phyloP scores from a whole-genome alignment of 805 yeast genomes.

The Teunomyces tritomae region DNA sequence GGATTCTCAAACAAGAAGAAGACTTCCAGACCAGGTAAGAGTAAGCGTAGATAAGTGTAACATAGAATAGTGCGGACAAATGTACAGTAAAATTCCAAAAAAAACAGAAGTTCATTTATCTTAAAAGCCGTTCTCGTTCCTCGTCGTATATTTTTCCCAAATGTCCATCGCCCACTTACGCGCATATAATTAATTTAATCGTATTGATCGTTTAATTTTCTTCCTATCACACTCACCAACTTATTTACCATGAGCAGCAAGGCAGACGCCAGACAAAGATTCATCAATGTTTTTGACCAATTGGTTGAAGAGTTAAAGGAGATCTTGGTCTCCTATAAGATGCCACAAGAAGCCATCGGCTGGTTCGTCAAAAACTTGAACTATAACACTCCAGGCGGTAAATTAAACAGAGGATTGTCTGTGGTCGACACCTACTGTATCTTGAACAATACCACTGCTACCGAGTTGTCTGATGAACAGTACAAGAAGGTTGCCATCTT shows the following conservation, averaged over 20 bases:
- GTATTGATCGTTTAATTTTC: slow-evolving; percentile 2
- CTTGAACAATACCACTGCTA: slow-evolving; percentile 58
- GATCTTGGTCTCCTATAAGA: slow-evolving; percentile 63
- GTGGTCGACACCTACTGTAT: slow-evolving; percentile 90
- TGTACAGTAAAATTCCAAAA: neutral
- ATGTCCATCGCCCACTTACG: too few relatives aligned
- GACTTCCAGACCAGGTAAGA: slow-evolving; percentile 40
- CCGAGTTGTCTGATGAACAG: slow-evolving; percentile 61
- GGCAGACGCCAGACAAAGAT: slow-evolving; percentile 48
- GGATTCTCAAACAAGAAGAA: slow-evolving; percentile 46
- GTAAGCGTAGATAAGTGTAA: slow-evolving; percentile 27
- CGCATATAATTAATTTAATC: neutral
- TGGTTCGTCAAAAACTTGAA: slow-evolving; percentile 77
- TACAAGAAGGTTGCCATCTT: slow-evolving; percentile 82
- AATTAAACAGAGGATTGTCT: slow-evolving; percentile 92
- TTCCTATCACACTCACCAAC: neutral
- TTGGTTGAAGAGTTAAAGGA: slow-evolving; percentile 73
- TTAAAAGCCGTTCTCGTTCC: neutral
- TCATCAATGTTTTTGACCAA: slow-evolving; percentile 67
- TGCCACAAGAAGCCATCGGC: slow-evolving; percentile 79
- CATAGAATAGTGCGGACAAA: neutral
- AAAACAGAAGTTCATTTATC: neutral
- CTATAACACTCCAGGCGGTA: slow-evolving; percentile 95
- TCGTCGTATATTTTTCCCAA: neutral
- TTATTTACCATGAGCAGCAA: slow-evolving; percentile 26